Base-by-base conservation (phyloP, 2,329 filamentous ascomycete genomes). In the Trichocomaceae sp. region DNA sequence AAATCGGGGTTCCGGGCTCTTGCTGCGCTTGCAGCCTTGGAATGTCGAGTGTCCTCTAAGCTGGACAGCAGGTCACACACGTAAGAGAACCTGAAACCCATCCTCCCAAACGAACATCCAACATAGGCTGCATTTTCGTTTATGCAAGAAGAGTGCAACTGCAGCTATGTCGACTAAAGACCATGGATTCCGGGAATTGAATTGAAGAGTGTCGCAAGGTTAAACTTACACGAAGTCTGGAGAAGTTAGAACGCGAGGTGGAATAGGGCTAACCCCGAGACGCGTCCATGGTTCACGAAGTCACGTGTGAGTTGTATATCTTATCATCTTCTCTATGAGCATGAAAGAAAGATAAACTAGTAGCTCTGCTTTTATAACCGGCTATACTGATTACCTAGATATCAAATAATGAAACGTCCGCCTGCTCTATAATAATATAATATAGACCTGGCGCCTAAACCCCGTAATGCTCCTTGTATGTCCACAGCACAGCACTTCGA, bases 41-140 rank as follows among this genome's bases (percentile, higher is more conserved):
- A 39, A 33, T 62, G 62, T 66, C 67, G 63, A 57, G 79, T 73
- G 9, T 70, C 66, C 61, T 90, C 83, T 15, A 90, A 76, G 22
- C 78, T 72, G 58, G 90, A 83, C 44, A 96, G 77, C 3, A 96
- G 76, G 58, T 87, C 82, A 73, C 88, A 92, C 46, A 95, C 74
- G 57, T 80, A 76, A n/a, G 77, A 73, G 69, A 93, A 95, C 47
- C 73, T 72, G 64, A 77, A 75, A 12, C 71, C 69, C 73, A 75
- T 76, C 51, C 22, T 57, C 59, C 53, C 41, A 31, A 23, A 23
- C 44, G 29, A 50, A 51, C 23, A 49, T 26, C 45, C 37, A 26
- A 46, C 26, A 23, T 19, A 44, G 23, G 39, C 26, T 44, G 46
- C 50, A 57, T 57, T 37, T 46, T 57, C 50, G 20, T 12, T 22